Evolutionary conservation across 352 stramenopile genomes (phyloP), one percentile per base, ranked within the genome.

Genomic region (Blastocystis sp.): DNA sequence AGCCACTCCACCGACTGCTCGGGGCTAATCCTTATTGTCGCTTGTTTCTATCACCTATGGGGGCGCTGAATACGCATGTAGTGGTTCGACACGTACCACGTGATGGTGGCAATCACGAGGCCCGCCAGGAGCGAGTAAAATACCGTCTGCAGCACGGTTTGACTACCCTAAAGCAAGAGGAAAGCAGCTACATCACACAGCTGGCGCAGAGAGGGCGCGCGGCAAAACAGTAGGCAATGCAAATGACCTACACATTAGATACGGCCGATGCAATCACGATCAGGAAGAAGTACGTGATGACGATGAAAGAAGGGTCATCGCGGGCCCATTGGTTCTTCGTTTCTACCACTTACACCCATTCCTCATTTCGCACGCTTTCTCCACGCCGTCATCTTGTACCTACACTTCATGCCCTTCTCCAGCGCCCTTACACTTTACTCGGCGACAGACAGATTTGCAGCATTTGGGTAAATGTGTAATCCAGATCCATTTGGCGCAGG

Each of bases 321-420:
- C 96, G 91, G 21, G 96, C 96, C 96, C 96, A 99, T 66, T 97
- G 96, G 90, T 98, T 98, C 92, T 98, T 98, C 41, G 96, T 99
- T 90, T 98, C 91, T 92, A 86, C 4, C 17, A 38, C 7, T 88
- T 4, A 88, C n/a, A 3, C 1, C 19, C 23, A n/a, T n/a, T 17
- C 23, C 43, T 45, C 21, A 48, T 23, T 2, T 61, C 21, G 23
- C 10, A 80, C 65, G 64, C 48, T 80, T 88, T 78, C 65, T 40
- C 69, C 69, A 88, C 40, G 78, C 78, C n/a, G 64, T 88, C 38
- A 67, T 62, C 89, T 60, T 89, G 77, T 76, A 82, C 70, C 81
- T 81, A 81, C 43, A 21, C 19, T 19, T 62, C 1, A 60, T 52
- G 59, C 40, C 19, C 38, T 21, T 45, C 34, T 21, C 23, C 28